Percentiles rank a stretch among this genome's conserved stretches.
These are phyloP conservation scores for Calycina marina DNA, from an alignment of 2,329 filamentous ascomycete species.

Conservation along the genomic window DNA sequence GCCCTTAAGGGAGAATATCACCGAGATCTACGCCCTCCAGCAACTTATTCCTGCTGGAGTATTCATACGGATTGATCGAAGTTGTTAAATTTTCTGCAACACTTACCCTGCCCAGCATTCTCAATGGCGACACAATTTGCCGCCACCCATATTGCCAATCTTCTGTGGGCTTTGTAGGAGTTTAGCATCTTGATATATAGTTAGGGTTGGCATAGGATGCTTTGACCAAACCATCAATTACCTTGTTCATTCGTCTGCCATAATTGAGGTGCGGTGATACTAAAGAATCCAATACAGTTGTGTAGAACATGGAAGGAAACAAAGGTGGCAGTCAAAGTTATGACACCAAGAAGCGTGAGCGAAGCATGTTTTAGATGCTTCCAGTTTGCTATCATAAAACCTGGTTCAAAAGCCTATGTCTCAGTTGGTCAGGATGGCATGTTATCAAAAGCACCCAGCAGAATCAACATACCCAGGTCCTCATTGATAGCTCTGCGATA, in stretches of 20 bases:
- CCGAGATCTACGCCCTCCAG: too few species aligned
- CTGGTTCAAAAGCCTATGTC: conserved; percentile 58
- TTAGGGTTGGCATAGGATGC: conserved; percentile 47
- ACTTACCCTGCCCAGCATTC: conserved; percentile 46
- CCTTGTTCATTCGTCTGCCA: conserved; percentile 32
- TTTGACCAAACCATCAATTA: conserved; percentile 40
- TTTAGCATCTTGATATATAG: conserved; percentile 45
- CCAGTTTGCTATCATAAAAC: conserved; percentile 56
- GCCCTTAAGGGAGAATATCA: too few species aligned
- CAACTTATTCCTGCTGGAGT: too few species aligned
- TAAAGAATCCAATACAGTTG: conserved; percentile 60
- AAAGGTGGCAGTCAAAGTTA: conserved; percentile 50
- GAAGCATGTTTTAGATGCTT: conserved; percentile 49
- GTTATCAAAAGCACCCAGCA: neutral
- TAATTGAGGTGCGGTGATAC: conserved; percentile 58
- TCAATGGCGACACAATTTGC: conserved; percentile 53
- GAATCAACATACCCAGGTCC: conserved; percentile 43
- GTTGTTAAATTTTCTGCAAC: neutral
- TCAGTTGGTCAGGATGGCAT: conserved; percentile 44
- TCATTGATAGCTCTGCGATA: conserved; percentile 65
- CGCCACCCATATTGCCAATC: conserved; percentile 28
- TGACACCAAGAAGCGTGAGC: conserved; percentile 44
- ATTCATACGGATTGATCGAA: too few species aligned
- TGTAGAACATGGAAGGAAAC: conserved; percentile 56
- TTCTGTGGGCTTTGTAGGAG: conserved; percentile 33